Conservation (phyloP, 2,329 filamentous ascomycete genomes). For the Coniochaeta prunicola region DNA sequence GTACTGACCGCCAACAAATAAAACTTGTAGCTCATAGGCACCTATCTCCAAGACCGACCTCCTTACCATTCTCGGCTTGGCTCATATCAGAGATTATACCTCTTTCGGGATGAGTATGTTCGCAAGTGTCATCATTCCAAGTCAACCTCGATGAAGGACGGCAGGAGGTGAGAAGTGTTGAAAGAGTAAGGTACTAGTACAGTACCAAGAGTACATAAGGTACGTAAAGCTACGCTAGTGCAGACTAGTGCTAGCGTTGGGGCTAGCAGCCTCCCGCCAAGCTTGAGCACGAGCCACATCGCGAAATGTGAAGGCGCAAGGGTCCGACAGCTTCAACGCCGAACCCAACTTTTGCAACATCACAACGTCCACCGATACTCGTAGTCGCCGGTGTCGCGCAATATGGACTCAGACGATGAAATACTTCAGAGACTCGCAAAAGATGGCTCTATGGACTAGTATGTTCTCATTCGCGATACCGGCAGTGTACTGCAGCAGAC, state of each 20-base stretch:
- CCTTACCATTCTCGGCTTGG: too few species aligned
- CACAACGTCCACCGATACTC: neutral
- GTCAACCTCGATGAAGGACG: too few species aligned
- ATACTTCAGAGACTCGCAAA: conserved; percentile 39
- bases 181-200: neutral
- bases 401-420: conserved; percentile 44
- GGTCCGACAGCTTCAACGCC: neutral
- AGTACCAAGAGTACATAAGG: neutral
- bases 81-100: too few species aligned
- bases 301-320: neutral
- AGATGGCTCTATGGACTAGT: conserved; percentile 50
- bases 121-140: too few species aligned
- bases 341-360: neutral
- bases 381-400: conserved; percentile 16
- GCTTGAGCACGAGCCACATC: conserved; percentile 1
- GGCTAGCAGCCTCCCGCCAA: neutral
- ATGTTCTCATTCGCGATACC: conserved; percentile 21
- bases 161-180: too few species aligned
- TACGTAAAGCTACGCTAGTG: neutral
- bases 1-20: too few species aligned
- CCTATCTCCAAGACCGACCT: too few species aligned
- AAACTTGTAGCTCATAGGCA: too few species aligned
- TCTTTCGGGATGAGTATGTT: too few species aligned
- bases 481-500: neutral
- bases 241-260: neutral